Evolutionary conservation across 352 stramenopile genomes (phyloP).

Genomic region (Pythium scleroteichum): DNA sequence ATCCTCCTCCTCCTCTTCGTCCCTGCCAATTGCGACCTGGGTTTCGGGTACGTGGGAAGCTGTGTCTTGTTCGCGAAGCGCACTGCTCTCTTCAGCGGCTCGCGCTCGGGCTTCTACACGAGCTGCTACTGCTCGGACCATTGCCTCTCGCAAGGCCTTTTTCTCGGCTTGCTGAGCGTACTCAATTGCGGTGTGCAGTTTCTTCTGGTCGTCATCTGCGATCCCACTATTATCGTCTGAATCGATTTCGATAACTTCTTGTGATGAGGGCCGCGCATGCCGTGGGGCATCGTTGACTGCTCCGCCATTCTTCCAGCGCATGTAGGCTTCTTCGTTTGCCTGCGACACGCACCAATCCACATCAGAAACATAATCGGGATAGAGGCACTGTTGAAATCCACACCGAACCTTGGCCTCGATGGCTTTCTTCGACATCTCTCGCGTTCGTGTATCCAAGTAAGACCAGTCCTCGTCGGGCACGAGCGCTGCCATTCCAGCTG

Average conservation of each 20-base stretch:
- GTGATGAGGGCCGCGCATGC: no score
- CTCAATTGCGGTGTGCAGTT: conserved; percentile 13
- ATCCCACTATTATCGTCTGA: conserved; percentile 11
- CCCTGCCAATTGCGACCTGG: background rate
- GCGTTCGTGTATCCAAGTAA: conserved; percentile 73
- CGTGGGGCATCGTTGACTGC: background rate
- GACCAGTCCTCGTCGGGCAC: conserved; percentile 84
- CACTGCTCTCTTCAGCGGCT: conserved; percentile 41
- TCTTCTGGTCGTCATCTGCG: conserved; percentile 10
- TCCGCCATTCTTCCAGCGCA: conserved; percentile 56
- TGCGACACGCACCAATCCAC: no score
- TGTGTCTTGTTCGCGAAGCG: conserved; percentile 29
- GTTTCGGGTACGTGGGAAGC: background rate
- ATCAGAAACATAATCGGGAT: no score
- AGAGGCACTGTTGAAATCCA: no score
- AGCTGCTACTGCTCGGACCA: conserved; percentile 53
- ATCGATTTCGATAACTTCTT: conserved; percentile 28
- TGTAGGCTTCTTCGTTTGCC: conserved; percentile 73
- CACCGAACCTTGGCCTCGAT: conserved; percentile 66
- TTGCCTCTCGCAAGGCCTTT: conserved; percentile 40
- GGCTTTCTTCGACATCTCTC: conserved; percentile 75
- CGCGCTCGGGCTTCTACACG: conserved; percentile 51
- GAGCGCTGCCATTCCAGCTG: conserved; percentile 55
- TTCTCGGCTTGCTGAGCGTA: conserved; percentile 31
- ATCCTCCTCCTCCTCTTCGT: conserved; percentile 45